These are phyloP conservation scores for Colletotrichum somersetense DNA, from an alignment of 2,329 filamentous ascomycete genomes.

Conservation along the genomic window DNA sequence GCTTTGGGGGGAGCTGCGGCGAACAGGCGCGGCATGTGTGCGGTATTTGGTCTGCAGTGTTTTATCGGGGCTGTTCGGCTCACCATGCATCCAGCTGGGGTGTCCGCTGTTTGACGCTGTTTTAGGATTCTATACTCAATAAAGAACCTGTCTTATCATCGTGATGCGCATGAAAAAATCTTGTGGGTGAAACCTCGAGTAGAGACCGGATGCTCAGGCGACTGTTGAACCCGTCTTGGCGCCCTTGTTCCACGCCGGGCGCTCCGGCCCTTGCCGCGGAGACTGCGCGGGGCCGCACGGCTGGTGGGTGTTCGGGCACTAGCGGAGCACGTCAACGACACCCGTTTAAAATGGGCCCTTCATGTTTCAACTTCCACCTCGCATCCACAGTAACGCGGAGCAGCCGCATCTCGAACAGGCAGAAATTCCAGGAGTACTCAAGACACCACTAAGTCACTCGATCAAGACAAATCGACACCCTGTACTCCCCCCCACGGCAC, in stretches of 20 bases:
- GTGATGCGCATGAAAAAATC: background rate
- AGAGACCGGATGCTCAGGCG: background rate
- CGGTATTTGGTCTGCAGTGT: background rate
- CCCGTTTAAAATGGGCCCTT: slow-evolving; percentile 10
- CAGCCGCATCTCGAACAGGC: background rate
- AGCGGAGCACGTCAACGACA: slow-evolving; percentile 35
- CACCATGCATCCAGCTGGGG: background rate
- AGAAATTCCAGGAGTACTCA: background rate
- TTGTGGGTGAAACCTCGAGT: background rate
- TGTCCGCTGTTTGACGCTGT: background rate
- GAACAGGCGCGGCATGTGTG: background rate
- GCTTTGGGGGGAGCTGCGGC: background rate
- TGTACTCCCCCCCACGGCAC: background rate
- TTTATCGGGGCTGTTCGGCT: slow-evolving; percentile 2
- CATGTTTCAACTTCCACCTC: background rate
- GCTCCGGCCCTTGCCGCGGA: slow-evolving; percentile 14
- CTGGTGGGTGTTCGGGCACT: slow-evolving; percentile 22
- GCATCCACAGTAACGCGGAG: background rate
- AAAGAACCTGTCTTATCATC: background rate
- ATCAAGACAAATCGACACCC: background rate
- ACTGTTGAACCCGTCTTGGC: background rate
- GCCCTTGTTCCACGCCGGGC: background rate
- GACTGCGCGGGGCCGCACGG: slow-evolving; percentile 26
- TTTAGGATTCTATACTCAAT: background rate
- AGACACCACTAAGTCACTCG: background rate